Conservation (phyloP, 1,284 basidiomycete genomes). For the Pseudozyma hubeiensis region DNA sequence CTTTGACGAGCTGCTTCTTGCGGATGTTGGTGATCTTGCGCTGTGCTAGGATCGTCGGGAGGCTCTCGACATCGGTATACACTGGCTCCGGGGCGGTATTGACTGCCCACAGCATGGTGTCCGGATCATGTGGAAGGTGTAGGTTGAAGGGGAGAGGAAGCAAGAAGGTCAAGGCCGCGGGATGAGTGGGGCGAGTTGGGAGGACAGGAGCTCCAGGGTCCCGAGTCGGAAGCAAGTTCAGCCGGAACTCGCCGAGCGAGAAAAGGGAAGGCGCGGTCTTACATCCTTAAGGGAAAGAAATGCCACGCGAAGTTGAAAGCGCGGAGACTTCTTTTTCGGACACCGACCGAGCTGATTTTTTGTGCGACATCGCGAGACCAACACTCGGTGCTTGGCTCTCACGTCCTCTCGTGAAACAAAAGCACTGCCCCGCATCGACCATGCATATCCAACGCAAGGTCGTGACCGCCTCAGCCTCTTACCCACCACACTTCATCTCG, state of each 20-base stretch:
- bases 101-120: conserved; percentile 31
- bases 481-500: conserved; percentile 4
- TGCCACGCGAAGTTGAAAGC: conserved; percentile 3
- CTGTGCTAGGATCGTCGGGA: conserved; percentile 41
- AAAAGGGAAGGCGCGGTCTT: neutral
- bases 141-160: neutral
- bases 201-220: neutral
- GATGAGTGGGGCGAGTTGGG: neutral
- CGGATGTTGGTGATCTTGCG: conserved; percentile 49
- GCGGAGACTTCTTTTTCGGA: conserved; percentile 16
- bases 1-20: conserved; percentile 54
- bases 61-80: conserved; percentile 27
- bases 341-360: conserved; percentile 4
- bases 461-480: neutral
- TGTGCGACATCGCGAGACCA: neutral
- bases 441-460: neutral
- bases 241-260: conserved; percentile 5
- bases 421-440: conserved; percentile 1
- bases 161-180: neutral
- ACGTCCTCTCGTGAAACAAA: conserved; percentile 2
- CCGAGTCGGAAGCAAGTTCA: conserved; percentile 1
- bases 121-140: neutral
- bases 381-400: neutral
- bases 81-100: conserved; percentile 32
- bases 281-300: neutral